Percentiles rank a stretch among this genome's conserved stretches.
phyloP scores from a whole-genome alignment of 2,329 filamentous ascomycete genomes.

The Microsporum canis region DNA sequence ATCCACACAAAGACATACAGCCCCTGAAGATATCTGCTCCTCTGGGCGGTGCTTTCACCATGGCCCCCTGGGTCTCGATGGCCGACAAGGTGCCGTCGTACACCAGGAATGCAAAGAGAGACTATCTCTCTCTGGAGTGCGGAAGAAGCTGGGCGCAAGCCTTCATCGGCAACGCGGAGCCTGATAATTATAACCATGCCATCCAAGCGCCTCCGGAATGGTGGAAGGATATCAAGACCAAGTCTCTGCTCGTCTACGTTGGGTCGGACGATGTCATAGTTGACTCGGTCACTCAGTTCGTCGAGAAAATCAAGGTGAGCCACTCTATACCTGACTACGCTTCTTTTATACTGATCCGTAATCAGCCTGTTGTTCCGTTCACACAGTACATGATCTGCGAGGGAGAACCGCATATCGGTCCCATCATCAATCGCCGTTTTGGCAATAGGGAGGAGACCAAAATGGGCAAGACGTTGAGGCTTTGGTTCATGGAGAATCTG shows the following conservation, averaged over 20 bases:
- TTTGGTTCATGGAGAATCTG: conserved; percentile 21
- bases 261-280: conserved; percentile 46
- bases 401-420: conserved; percentile 33
- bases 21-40: conserved; percentile 32
- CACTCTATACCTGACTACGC: conserved; percentile 10
- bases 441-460: conserved; percentile 27
- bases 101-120: conserved; percentile 39
- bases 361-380: conserved; percentile 19
- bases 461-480: conserved; percentile 30
- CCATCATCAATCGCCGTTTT: conserved; percentile 31
- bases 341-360: background rate
- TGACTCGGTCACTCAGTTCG: conserved; percentile 45
- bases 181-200: conserved; percentile 46
- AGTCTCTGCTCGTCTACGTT: conserved; percentile 42
- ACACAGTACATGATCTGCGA: conserved; percentile 28
- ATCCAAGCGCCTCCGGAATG: conserved; percentile 40
- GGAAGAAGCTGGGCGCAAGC: conserved; percentile 38
- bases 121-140: conserved; percentile 36
- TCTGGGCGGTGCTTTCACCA: conserved; percentile 42
- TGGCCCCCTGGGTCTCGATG: conserved; percentile 50
- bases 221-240: conserved; percentile 42
- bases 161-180: conserved; percentile 34
- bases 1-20: conserved; percentile 45
- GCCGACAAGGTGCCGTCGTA: conserved; percentile 35
- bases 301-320: conserved; percentile 36